A percentile compares a stretch with the other conserved stretches of the same genome.
These are phyloP conservation scores for Salicornia ramosissima DNA, from an alignment of 148 eudicot genomes.

Conservation along the genomic window DNA sequence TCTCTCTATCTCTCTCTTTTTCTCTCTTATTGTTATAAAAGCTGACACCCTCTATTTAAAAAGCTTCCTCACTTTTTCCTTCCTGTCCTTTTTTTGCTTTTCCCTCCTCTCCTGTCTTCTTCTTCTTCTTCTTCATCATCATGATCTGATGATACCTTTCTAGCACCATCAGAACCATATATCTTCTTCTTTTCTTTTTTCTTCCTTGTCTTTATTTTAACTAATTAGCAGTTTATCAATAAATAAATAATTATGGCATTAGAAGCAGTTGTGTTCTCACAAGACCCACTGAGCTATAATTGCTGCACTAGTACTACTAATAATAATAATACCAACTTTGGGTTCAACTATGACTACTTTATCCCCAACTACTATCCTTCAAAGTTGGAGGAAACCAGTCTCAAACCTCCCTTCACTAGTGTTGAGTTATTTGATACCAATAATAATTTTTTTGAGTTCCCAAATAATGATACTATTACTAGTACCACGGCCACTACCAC, in stretches of 20 bases:
- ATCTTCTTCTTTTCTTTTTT: not conserved
- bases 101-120: not conserved
- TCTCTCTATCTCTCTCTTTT: no score
- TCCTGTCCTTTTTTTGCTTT: slow-evolving; percentile 7
- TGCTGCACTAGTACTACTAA: slow-evolving; percentile 10
- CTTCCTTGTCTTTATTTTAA: not conserved
- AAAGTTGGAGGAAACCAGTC: slow-evolving; percentile 11
- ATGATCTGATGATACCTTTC: no score
- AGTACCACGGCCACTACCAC: no score
- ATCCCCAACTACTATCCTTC: slow-evolving; percentile 12
- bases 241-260: slow-evolving; percentile 43
- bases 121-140: no score
- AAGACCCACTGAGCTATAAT: slow-evolving; percentile 33
- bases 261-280: slow-evolving; percentile 41
- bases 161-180: not conserved
- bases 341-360: slow-evolving; percentile 4
- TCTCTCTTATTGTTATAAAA: no score
- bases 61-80: not conserved
- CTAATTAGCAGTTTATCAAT: no score
- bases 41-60: not conserved
- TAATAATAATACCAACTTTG: not conserved
- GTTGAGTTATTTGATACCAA: slow-evolving; percentile 14
- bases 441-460: slow-evolving; percentile 11
- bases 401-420: slow-evolving; percentile 4
- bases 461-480: no score